These are phyloP conservation scores for Pisolithus microcarpus DNA, from an alignment of 768 basidiomycete genomes.

Conservation along the genomic window DNA sequence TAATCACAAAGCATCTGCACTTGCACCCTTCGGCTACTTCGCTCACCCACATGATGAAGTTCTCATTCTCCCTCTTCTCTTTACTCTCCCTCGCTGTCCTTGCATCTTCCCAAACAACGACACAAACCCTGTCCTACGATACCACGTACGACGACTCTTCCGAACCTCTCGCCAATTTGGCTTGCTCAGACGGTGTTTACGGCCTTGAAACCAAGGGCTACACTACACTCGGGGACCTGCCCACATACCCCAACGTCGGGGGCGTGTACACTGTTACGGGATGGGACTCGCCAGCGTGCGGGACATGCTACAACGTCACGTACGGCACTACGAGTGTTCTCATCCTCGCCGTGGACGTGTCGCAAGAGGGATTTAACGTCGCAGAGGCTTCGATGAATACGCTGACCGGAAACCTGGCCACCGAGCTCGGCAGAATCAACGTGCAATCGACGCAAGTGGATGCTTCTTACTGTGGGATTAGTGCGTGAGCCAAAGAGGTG, in stretches of 20 bases:
- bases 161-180: conserved; percentile 12
- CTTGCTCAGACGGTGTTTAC: conserved; percentile 29
- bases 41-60: conserved; percentile 17
- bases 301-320: conserved; percentile 28
- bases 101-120: conserved; percentile 9
- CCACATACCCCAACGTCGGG: conserved; percentile 26
- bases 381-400: conserved; percentile 48
- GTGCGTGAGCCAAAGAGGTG: too few species aligned
- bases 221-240: conserved; percentile 27
- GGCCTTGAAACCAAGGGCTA: conserved; percentile 27
- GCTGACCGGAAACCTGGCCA: conserved; percentile 43
- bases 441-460: conserved; percentile 39
- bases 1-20: background rate
- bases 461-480: conserved; percentile 41
- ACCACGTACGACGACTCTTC: conserved; percentile 22
- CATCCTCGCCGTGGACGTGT: conserved; percentile 24
- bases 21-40: background rate
- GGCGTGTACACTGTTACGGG: conserved; percentile 26
- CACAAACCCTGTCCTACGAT: conserved; percentile 23
- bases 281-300: conserved; percentile 25
- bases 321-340: conserved; percentile 15
- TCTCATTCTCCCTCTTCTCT: conserved; percentile 7
- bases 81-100: conserved; percentile 12
- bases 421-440: conserved; percentile 39
- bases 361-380: conserved; percentile 37